Conservation (phyloP, 768 basidiomycete genomes). For the Tulasnella sp. region DNA sequence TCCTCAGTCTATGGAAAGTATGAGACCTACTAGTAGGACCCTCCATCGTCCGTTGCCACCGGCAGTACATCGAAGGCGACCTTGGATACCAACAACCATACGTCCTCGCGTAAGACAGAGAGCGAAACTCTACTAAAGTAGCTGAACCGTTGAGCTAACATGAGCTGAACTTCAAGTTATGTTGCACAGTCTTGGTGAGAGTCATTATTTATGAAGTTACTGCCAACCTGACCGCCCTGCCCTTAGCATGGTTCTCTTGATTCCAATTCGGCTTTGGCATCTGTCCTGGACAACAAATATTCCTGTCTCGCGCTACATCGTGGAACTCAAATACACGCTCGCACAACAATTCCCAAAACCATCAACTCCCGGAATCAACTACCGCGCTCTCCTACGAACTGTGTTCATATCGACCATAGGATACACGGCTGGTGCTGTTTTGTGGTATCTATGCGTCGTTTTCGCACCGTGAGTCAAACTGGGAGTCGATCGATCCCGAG, state of each 20-base stretch:
- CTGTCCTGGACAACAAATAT: slow-evolving; percentile 41
- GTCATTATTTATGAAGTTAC: slow-evolving; percentile 41
- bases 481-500: background rate
- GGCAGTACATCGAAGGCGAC: slow-evolving; percentile 65
- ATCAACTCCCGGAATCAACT: background rate
- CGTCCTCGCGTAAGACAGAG: slow-evolving; percentile 61
- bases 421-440: slow-evolving; percentile 49
- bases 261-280: slow-evolving; percentile 70
- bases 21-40: background rate
- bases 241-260: slow-evolving; percentile 49
- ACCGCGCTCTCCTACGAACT: background rate
- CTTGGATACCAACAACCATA: slow-evolving; percentile 77
- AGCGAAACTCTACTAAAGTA: background rate
- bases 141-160: background rate
- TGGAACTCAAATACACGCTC: slow-evolving; percentile 34
- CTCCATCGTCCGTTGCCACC: background rate
- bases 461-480: slow-evolving; percentile 53
- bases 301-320: slow-evolving; percentile 38
- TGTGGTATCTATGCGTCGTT: slow-evolving; percentile 67
- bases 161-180: background rate
- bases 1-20: background rate
- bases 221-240: slow-evolving; percentile 13
- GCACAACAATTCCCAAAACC: slow-evolving; percentile 32
- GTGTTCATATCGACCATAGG: slow-evolving; percentile 25
- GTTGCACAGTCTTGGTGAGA: background rate